Evolutionary conservation across 768 basidiomycete species (phyloP).

Genomic region (Serendipita sp.): DNA sequence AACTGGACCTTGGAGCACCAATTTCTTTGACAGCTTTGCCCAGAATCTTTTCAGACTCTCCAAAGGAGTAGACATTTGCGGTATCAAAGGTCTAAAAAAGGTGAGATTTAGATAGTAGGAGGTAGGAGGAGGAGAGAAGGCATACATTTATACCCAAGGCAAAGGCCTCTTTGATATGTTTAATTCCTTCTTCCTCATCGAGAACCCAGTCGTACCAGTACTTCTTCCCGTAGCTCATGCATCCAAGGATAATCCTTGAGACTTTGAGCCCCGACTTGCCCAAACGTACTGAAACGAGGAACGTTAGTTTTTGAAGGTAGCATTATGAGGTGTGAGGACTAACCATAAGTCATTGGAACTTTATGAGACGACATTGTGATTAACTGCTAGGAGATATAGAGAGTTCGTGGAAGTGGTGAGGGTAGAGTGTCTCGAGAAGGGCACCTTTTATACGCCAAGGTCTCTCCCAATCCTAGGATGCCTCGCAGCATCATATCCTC

Average conservation of each 20-base stretch:
- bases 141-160: slow-evolving; percentile 14
- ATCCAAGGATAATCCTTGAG: slow-evolving; percentile 27
- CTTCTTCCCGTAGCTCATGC: slow-evolving; percentile 19
- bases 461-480: too few species aligned
- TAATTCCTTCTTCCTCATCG: slow-evolving; percentile 33
- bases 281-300: slow-evolving; percentile 18
- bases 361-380: too few species aligned
- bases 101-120: too few species aligned
- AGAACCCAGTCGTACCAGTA: slow-evolving; percentile 25
- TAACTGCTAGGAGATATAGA: too few species aligned
- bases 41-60: slow-evolving; percentile 24
- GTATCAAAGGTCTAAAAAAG: slow-evolving; percentile 22
- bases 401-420: too few species aligned
- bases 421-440: too few species aligned
- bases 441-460: too few species aligned
- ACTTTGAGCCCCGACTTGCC: slow-evolving; percentile 24
- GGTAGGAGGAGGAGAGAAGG: background rate
- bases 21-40: slow-evolving; percentile 25
- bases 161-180: slow-evolving; percentile 38
- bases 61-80: slow-evolving; percentile 24
- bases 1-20: slow-evolving; percentile 12
- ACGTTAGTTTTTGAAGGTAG: background rate
- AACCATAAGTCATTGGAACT: too few species aligned
- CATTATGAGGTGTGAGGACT: too few species aligned
- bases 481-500: too few species aligned